Base-by-base conservation (phyloP, 768 basidiomycete species). In the Polyporus arcularius region DNA sequence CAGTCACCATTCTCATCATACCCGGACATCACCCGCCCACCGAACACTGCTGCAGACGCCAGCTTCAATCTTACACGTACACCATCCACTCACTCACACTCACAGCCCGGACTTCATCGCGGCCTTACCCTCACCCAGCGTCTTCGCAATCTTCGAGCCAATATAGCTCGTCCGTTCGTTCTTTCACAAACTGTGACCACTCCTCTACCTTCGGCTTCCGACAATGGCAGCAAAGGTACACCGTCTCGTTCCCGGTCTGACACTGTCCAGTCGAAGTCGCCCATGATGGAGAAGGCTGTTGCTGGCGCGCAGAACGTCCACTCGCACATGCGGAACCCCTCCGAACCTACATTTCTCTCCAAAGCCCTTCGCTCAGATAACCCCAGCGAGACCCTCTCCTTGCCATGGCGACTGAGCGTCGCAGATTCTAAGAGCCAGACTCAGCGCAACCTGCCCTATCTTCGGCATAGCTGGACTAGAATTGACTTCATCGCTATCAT, bases 401-500 rank as follows among this genome's bases (percentile, higher is more conserved):
- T 88, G 9, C 88, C 88, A 0, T 89, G 89, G 68, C 79, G 81
- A 28, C 72, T 89, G 43, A 85, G 82, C 67, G 74, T 90, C n/a
- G 74, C 75, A 16, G 75, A 82, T 62, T 75, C 82, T 0, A 82
- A 80, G 61, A 78, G 82, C 55, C 84, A 85, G 64, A 81, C 85
- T n/a, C 75, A 76, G 30, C 78, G 86, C 38, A 87, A 89, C 63
- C 79, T 95, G 2, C 95, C 96, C 0, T 98, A 94, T 71, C 80
- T 98, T 1, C 83, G 96, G 9, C 94, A 98, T 69, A 91, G 90
- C 57, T 98, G 95, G 95, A 90, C 84, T 67, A 78, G 94, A 53
- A 89, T 97, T 56, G 96, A 98, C 71, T 85, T 90, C 64, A 74
- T 98, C 46, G 93, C 96, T 1, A 85, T 98, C 47, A 65, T 89